Conservation (phyloP, 257 asterid species). For the Solanum bulbocastanum region DNA sequence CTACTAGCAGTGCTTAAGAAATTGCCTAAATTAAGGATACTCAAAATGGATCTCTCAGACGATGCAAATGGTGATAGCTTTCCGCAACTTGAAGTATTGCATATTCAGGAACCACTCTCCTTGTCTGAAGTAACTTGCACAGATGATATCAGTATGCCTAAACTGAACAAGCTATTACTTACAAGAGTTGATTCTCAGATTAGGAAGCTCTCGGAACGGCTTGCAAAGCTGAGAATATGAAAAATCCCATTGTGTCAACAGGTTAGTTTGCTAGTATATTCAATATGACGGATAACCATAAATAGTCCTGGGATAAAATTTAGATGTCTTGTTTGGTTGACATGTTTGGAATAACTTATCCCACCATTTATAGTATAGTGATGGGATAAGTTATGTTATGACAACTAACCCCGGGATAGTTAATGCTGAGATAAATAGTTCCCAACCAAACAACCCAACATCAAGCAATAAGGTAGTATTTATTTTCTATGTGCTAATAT, state of each 20-base stretch:
- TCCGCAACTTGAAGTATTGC: conserved; percentile 2
- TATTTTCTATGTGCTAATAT: too few relatives aligned
- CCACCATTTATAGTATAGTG: too few relatives aligned
- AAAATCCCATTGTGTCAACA: neutral
- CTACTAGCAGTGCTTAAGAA: neutral
- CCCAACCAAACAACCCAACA: too few relatives aligned
- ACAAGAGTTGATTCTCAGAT: neutral
- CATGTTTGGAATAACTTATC: too few relatives aligned
- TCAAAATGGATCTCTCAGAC: neutral
- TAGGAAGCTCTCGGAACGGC: neutral
- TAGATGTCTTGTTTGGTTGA: too few relatives aligned
- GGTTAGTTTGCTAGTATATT: too few relatives aligned
- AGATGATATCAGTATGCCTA: neutral
- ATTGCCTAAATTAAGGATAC: conserved; percentile 1
- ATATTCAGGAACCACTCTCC: neutral
- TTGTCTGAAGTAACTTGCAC: neutral
- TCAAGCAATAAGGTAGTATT: too few relatives aligned
- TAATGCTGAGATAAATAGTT: too few relatives aligned
- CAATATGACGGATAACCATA: too few relatives aligned
- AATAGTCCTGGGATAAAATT: too few relatives aligned
- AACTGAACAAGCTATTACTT: neutral
- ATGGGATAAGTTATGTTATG: too few relatives aligned
- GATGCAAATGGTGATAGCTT: neutral
- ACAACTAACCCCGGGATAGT: too few relatives aligned
- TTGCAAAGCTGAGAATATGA: neutral